Evolutionary conservation across 2,329 filamentous ascomycete genomes (phyloP).

Genomic region (Neurospora sp.): DNA sequence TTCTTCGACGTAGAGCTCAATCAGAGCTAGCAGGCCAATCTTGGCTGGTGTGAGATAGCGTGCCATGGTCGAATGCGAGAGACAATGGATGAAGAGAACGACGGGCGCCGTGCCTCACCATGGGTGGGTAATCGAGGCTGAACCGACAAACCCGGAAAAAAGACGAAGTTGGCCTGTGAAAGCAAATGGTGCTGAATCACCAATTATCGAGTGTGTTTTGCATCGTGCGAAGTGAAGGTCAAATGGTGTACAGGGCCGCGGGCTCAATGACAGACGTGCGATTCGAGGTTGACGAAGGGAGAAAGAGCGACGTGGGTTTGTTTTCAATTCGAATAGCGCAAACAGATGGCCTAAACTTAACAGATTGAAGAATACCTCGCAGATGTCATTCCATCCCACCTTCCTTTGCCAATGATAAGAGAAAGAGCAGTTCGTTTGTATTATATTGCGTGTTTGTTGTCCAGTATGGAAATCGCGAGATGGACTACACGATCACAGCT

Average conservation of each 20-base stretch:
- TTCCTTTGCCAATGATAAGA: neutral
- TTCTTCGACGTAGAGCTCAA: constrained; percentile 73
- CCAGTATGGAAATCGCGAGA: neutral
- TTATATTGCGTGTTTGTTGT: neutral
- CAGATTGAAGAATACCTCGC: neutral
- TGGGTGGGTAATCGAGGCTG: neutral
- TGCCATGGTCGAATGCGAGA: constrained; percentile 42
- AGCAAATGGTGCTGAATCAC: neutral
- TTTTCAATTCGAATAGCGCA: neutral
- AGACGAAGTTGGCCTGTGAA: neutral
- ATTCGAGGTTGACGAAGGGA: neutral
- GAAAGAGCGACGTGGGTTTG: neutral
- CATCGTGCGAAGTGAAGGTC: neutral
- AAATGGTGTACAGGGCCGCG: neutral
- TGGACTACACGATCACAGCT: neutral
- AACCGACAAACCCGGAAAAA: neutral
- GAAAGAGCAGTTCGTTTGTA: neutral
- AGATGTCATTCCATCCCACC: neutral
- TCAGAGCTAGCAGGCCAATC: constrained; percentile 68
- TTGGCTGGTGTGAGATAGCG: constrained; percentile 85
- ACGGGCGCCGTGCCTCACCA: neutral
- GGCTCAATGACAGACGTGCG: neutral
- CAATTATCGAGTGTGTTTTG: neutral
- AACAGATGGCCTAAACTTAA: neutral
- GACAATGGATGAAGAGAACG: neutral